phyloP scores from a whole-genome alignment of 768 basidiomycete species.

The Mycena vitilis region DNA sequence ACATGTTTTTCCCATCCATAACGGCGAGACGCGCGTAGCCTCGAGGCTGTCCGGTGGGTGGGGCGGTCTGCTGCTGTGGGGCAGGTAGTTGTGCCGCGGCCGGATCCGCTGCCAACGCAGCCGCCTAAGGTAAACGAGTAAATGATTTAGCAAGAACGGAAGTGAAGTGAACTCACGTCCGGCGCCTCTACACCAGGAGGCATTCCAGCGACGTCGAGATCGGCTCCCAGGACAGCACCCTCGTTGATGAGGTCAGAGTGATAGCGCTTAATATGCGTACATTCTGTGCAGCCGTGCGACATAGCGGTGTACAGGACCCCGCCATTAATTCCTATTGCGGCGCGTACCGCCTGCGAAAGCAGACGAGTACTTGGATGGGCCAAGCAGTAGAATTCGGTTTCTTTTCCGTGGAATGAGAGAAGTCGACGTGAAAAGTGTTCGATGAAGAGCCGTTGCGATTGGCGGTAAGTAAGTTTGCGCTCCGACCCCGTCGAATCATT shows the following conservation, averaged over 20 bases:
- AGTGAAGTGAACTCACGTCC: no score
- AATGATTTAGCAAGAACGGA: no score
- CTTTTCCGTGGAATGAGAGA: background rate
- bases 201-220: background rate
- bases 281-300: background rate
- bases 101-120: no score
- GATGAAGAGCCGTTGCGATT: background rate
- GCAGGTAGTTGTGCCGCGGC: no score
- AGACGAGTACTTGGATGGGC: background rate
- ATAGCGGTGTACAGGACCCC: background rate
- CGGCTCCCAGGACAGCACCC: background rate
- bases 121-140: no score
- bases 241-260: background rate
- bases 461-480: background rate
- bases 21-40: no score
- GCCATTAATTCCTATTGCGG: background rate
- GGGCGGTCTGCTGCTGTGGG: no score
- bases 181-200: no score
- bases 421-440: background rate
- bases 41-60: no score
- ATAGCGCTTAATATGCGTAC: background rate
- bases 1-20: constrained; percentile 42
- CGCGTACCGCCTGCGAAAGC: background rate
- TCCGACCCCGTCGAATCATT: background rate
- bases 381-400: background rate